phyloP scores from a whole-genome alignment of 345 rosid species.

The Populus deltoides region DNA sequence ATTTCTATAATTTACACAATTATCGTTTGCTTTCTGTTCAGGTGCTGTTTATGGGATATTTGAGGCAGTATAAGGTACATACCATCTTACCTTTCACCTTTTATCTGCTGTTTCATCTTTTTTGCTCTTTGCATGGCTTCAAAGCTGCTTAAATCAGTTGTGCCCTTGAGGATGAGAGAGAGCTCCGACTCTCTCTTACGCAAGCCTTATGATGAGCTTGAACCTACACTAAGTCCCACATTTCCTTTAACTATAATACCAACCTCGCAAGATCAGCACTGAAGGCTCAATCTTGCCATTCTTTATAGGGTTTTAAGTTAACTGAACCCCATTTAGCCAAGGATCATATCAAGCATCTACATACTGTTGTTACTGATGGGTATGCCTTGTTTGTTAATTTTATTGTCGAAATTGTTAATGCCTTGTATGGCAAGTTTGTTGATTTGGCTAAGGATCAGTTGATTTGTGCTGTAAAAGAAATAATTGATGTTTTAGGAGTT shows the following conservation, averaged over 20 bases:
- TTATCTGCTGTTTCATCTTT: too few relatives aligned
- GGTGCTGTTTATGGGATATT: too few relatives aligned
- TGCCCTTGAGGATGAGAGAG: constrained; percentile 42
- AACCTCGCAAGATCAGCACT: constrained; percentile 40
- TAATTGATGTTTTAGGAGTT: constrained; percentile 58
- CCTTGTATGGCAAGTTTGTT: constrained; percentile 51
- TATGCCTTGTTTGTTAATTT: constrained; percentile 58
- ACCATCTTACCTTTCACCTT: too few relatives aligned
- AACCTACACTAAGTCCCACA: constrained; percentile 56
- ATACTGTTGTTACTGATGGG: constrained; percentile 67
- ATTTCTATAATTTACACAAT: too few relatives aligned
- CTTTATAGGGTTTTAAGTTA: constrained; percentile 45
- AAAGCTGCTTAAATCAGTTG: constrained; percentile 35
- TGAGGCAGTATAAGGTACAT: too few relatives aligned
- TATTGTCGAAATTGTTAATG: constrained; percentile 40
- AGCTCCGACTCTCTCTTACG: constrained; percentile 49
- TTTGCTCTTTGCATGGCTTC: constrained; percentile 28
- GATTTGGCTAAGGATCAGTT: constrained; percentile 53
- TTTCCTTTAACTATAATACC: constrained; percentile 46
- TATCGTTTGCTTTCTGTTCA: too few relatives aligned
- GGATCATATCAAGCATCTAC: constrained; percentile 57
- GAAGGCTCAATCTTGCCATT: constrained; percentile 56
- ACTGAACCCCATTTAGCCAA: constrained; percentile 44
- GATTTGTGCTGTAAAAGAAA: constrained; percentile 57
- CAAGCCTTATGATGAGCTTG: constrained; percentile 49